Evolutionary conservation across 2,329 filamentous ascomycete species (phyloP).

Genomic region (Penicillium sp.): DNA sequence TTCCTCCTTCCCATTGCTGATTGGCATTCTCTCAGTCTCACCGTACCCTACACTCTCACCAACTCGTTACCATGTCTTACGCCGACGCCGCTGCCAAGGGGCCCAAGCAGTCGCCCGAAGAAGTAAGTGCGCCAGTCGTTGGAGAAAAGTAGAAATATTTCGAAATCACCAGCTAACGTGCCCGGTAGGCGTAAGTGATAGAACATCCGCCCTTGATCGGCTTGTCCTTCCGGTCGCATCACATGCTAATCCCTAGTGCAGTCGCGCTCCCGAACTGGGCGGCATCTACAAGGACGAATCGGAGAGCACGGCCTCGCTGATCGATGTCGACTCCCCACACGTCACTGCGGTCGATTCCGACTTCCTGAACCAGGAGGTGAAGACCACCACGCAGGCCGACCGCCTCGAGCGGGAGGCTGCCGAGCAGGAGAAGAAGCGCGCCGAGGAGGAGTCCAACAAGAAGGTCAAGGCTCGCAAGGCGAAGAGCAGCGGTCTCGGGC

Average conservation of each 20-base stretch:
- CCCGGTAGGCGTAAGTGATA: constrained; percentile 38
- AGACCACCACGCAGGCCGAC: constrained; percentile 48
- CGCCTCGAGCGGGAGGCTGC: constrained; percentile 41
- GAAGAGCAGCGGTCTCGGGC: constrained; percentile 36
- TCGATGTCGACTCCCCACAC: constrained; percentile 50
- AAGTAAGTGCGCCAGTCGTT: constrained; percentile 37
- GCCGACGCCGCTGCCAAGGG: constrained; percentile 49
- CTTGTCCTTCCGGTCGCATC: background rate
- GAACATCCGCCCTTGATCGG: background rate
- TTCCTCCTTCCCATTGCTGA: background rate
- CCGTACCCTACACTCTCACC: background rate
- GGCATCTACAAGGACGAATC: constrained; percentile 40
- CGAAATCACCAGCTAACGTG: constrained; percentile 10
- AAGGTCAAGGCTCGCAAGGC: constrained; percentile 30
- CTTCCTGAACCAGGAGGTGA: constrained; percentile 42
- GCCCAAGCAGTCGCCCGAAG: constrained; percentile 47
- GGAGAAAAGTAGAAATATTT: too few species aligned
- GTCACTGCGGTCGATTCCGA: constrained; percentile 43
- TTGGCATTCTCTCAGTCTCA: background rate
- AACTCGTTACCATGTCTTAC: constrained; percentile 44
- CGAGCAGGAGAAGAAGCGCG: constrained; percentile 24
- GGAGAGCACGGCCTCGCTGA: constrained; percentile 43
- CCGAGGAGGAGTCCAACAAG: constrained; percentile 25
- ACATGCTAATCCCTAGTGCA: constrained; percentile 22
- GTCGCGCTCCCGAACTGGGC: constrained; percentile 42